Percentiles rank a stretch among this genome's conserved stretches.
Conservation (phyloP, 345 rosid genomes). For the Dimocarpus longan region DNA sequence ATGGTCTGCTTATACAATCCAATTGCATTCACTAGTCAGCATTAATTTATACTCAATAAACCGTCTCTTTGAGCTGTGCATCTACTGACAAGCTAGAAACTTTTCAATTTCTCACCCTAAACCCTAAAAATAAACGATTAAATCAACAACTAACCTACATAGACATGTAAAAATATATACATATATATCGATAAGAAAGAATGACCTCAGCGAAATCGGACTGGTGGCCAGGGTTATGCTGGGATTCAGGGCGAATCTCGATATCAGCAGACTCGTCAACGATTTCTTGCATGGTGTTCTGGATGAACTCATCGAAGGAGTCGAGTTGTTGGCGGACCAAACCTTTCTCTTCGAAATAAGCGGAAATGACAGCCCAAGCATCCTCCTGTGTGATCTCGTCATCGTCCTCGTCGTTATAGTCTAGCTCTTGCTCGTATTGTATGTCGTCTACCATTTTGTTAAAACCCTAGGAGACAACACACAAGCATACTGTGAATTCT, state of each 20-base stretch:
- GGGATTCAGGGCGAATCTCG: constrained; percentile 97
- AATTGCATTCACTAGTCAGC: constrained; percentile 22
- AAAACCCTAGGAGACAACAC: neutral
- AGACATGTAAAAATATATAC: neutral
- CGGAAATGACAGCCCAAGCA: constrained; percentile 93
- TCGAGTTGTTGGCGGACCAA: constrained; percentile 94
- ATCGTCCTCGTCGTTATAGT: constrained; percentile 62
- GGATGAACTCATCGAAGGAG: constrained; percentile 94
- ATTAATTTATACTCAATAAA: neutral
- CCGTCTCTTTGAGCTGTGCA: neutral
- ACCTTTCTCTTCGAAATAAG: constrained; percentile 96
- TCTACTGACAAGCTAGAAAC: neutral
- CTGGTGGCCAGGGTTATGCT: constrained; percentile 95
- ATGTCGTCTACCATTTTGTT: constrained; percentile 60
- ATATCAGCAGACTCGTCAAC: constrained; percentile 91
- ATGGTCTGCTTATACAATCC: constrained; percentile 68
- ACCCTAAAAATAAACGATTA: neutral
- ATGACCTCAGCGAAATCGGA: constrained; percentile 90
- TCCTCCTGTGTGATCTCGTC: constrained; percentile 93
- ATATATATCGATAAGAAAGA: too few species aligned
- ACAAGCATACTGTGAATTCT: too few species aligned
- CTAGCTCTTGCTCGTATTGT: constrained; percentile 56
- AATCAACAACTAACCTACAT: neutral
- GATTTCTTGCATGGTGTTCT: constrained; percentile 97
- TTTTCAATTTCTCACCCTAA: neutral